Percentiles rank a stretch among this genome's conserved stretches.
phyloP scores from a whole-genome alignment of 1,284 basidiomycete species.

The Xerocomus amazonicus region DNA sequence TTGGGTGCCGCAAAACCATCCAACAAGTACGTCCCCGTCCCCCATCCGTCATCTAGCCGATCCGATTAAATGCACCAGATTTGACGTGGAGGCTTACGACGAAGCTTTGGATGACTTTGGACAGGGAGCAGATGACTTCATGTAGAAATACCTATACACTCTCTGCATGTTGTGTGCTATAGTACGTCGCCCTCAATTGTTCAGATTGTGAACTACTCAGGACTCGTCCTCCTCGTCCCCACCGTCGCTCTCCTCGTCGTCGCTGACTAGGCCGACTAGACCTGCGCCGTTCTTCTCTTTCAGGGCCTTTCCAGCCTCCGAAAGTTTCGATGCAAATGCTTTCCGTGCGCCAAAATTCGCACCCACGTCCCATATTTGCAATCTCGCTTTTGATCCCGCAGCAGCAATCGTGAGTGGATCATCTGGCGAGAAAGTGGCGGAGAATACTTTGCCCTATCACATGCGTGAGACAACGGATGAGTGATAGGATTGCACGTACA shows the following conservation, averaged over 20 bases:
- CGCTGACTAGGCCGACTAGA: conserved; percentile 65
- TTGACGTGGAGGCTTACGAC: conserved; percentile 79
- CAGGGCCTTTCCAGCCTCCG: conserved; percentile 62
- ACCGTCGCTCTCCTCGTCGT: conserved; percentile 65
- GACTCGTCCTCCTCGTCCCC: conserved; percentile 39
- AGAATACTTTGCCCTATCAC: conserved; percentile 90
- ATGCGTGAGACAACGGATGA: neutral
- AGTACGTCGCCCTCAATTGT: conserved; percentile 2
- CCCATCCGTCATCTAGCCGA: conserved; percentile 1
- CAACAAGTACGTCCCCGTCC: conserved; percentile 48
- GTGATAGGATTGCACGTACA: conserved; percentile 47
- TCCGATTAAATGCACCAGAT: conserved; percentile 38
- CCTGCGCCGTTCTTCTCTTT: conserved; percentile 66
- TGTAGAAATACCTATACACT: conserved; percentile 43
- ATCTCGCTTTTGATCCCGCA: conserved; percentile 87
- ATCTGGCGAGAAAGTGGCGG: conserved; percentile 87
- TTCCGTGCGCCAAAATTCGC: conserved; percentile 76
- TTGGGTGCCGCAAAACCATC: conserved; percentile 69
- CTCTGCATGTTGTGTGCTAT: conserved; percentile 13
- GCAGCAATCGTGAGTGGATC: conserved; percentile 93
- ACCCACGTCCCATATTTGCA: conserved; percentile 94
- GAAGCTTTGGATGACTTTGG: conserved; percentile 86
- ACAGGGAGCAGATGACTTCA: conserved; percentile 66
- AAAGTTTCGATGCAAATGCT: conserved; percentile 72
- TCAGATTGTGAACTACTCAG: conserved; percentile 1